Conservation (phyloP, 768 basidiomycete genomes). For the Gloeostereum incarnatum region DNA sequence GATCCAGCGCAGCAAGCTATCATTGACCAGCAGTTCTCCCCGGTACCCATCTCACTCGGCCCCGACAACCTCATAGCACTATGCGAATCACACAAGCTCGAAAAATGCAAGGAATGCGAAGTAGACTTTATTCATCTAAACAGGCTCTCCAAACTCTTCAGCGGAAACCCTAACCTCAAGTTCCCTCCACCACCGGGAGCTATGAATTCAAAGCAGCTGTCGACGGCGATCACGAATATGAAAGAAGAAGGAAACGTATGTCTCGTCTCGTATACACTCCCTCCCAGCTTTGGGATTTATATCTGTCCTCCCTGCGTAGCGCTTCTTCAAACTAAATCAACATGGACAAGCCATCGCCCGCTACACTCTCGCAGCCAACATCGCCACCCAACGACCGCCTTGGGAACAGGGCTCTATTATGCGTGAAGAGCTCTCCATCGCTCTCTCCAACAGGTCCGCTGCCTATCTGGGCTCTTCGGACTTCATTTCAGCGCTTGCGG, state of each 20-base stretch:
- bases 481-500: constrained; percentile 68
- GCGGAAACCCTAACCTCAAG: constrained; percentile 57
- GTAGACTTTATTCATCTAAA: constrained; percentile 72
- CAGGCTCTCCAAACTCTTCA: constrained; percentile 62
- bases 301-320: constrained; percentile 38
- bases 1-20: constrained; percentile 69
- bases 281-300: constrained; percentile 14
- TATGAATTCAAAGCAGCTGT: constrained; percentile 65
- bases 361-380: constrained; percentile 70
- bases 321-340: constrained; percentile 68
- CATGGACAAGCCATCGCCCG: constrained; percentile 63
- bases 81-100: constrained; percentile 59
- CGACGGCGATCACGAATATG: constrained; percentile 61
- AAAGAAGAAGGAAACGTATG: constrained; percentile 96
- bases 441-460: constrained; percentile 88
- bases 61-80: constrained; percentile 45
- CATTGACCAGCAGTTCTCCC: constrained; percentile 65
- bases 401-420: constrained; percentile 83
- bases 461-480: constrained; percentile 74
- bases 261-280: constrained; percentile 7
- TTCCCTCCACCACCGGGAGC: constrained; percentile 75
- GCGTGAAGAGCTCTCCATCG: constrained; percentile 85
- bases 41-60: constrained; percentile 41
- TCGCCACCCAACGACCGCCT: constrained; percentile 74
- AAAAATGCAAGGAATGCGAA: constrained; percentile 67